Conservation (phyloP, 768 basidiomycete genomes). For the Hericium alpestre region DNA sequence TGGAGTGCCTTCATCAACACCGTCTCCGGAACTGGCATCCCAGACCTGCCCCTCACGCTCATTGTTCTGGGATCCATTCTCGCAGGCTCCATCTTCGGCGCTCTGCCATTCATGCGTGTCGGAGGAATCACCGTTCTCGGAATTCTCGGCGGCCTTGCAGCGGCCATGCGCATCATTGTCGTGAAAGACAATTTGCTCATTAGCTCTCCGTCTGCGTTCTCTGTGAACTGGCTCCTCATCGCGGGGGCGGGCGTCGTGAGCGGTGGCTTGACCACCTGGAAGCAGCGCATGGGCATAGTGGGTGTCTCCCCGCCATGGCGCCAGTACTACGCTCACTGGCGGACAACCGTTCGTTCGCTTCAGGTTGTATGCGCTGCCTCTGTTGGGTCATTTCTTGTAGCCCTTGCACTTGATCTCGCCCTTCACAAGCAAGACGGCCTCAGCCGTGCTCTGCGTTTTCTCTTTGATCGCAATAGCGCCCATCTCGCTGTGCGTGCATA, state of each 20-base stretch:
- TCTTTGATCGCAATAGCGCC: slow-evolving; percentile 51
- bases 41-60: slow-evolving; percentile 40
- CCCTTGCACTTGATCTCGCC: slow-evolving; percentile 45
- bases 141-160: slow-evolving; percentile 43
- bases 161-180: slow-evolving; percentile 45
- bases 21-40: slow-evolving; percentile 33
- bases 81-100: slow-evolving; percentile 41
- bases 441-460: slow-evolving; percentile 50
- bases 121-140: slow-evolving; percentile 37
- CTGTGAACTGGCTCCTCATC: slow-evolving; percentile 46
- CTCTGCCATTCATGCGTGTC: slow-evolving; percentile 40
- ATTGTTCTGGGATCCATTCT: slow-evolving; percentile 40
- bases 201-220: slow-evolving; percentile 21
- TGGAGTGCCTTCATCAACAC: slow-evolving; percentile 59
- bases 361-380: slow-evolving; percentile 36
- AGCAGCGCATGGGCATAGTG: slow-evolving; percentile 41
- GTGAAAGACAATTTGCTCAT: slow-evolving; percentile 41
- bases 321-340: background rate
- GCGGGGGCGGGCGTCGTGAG: slow-evolving; percentile 32
- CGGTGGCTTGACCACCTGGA: slow-evolving; percentile 31
- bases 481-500: slow-evolving; percentile 39
- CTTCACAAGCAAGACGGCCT: slow-evolving; percentile 50
- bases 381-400: slow-evolving; percentile 48
- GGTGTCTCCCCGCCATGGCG: slow-evolving; percentile 16
- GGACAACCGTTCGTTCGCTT: background rate